Base-by-base conservation (phyloP, 2,329 filamentous ascomycete genomes). In the Orbilia javanica region DNA sequence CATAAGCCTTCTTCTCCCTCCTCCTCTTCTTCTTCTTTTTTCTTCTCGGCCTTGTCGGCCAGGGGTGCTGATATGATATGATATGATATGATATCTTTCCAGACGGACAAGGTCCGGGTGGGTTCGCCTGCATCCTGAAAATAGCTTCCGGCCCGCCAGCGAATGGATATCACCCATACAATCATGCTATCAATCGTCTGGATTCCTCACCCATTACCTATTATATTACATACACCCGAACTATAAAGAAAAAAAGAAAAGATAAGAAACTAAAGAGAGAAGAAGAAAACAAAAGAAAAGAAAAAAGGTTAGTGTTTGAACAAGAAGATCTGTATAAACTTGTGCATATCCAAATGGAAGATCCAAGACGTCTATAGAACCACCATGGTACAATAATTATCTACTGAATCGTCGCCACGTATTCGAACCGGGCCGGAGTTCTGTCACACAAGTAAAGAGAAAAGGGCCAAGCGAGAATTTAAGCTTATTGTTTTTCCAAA, bases 321-420 rank as follows among this genome's bases (percentile, higher is more conserved):
- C 22, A 13, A 8, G 46, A 50, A 18, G 46, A 27, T 36, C 20
- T 42, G 34, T 60, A 60, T 60, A 60, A 60, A 52, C 72, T 25
- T 67, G 18, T 44, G 73, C 73, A 77, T 67, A 55, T 22, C 25
- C 11, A 11, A 34, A 71, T 77, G 66, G 73, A 77, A 71, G 66
- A 46, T 44, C 18, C 42, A 44, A 67, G 73, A 77, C 46, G 36
- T 62, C 72, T 39, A 70, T 76, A 52, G 72, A 76, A 70, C 39
- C 42, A 46, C 13, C 46, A 36, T 39, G 48, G n/a, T 36, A 46
- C 29, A 53, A 20, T 15, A 8, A 18, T 42, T 53, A 44, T 70
- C 73, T 77, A 77, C 66, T 77, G 27, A 77, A 71, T 52, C 60
- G 60, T 71, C 60, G 73, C 73, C 73, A 77, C 73, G 73, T 77